Base-by-base conservation (phyloP, 371 early-diverging fungal genomes). In the Mucor velutinosus region DNA sequence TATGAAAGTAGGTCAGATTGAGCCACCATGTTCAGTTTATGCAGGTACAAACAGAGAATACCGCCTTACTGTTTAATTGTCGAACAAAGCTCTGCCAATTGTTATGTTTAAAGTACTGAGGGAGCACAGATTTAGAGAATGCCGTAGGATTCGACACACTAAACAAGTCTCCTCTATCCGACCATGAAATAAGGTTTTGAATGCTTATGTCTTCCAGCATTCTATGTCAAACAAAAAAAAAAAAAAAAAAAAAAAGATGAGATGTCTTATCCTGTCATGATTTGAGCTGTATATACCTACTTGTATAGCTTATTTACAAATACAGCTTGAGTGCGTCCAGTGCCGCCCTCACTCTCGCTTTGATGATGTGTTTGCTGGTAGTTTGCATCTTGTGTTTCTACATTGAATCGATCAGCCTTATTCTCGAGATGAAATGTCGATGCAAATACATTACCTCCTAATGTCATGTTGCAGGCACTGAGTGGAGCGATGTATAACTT, bases 41-140 rank as follows among this genome's bases (percentile, higher is more conserved):
- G 37, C 37, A 37, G 37, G 37, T 37, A 37, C 37, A 37, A 37
- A 37, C 37, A 57, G n/a, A 8, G 49, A 5, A 32, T 33, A 23
- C 33, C 7, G 19, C 61, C 76, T 69, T 79, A 83, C 83, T 92
- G 74, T 96, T 95, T 7, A 94, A 80, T 77, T 94, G 95, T 47
- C 95, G 84, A 10, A 95, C 91, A 83, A 96, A 95, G 58, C 90
- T 90, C 62, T 90, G 89, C 82, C 92, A 89, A 70, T 96, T 94
- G 72, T 87, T 92, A 79, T 95, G 94, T 76, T 93, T 94, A 79
- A 94, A 95, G 73, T 92, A 89, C 56, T 85, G 89, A 10, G 93
- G 92, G 60, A 97, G 67, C 0, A 86, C 86, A 6, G 63, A 53
- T 62, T 79, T 86, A 11, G 84, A 82, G 49, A 86, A 86, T 30